Percentiles rank a stretch among this genome's conserved stretches.
These are phyloP conservation scores for Ogataea hybrid DNA, from an alignment of 1,139 yeast genomes.

Conservation along the genomic window DNA sequence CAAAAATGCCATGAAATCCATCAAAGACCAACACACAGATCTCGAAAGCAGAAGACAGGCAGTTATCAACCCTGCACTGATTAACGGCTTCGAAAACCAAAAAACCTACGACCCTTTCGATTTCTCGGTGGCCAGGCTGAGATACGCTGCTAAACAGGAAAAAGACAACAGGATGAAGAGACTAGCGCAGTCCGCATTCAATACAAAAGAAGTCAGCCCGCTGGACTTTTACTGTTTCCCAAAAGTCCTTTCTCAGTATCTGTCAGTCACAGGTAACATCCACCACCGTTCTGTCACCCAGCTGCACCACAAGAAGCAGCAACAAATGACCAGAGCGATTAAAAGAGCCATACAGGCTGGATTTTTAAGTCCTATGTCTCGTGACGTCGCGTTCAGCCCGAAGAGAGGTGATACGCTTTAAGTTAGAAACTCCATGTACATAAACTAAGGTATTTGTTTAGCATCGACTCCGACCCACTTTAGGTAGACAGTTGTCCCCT, in stretches of 20 bases:
- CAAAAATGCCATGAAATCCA: slow-evolving; percentile 16
- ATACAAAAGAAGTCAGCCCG: slow-evolving; percentile 59
- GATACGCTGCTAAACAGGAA: slow-evolving; percentile 36
- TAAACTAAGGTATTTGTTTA: slow-evolving; percentile 12
- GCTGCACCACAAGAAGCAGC: slow-evolving; percentile 58
- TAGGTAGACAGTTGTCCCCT: slow-evolving; percentile 79
- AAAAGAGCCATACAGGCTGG: slow-evolving; percentile 71
- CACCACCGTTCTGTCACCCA: slow-evolving; percentile 68
- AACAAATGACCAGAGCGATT: slow-evolving; percentile 61
- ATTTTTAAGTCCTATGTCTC: slow-evolving; percentile 59
- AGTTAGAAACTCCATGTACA: slow-evolving; percentile 2
- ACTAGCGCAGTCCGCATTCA: slow-evolving; percentile 37
- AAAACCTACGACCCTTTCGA: slow-evolving; percentile 72
- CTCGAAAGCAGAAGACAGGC: slow-evolving; percentile 33
- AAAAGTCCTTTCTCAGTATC: slow-evolving; percentile 54
- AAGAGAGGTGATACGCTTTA: slow-evolving; percentile 30
- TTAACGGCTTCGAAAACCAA: slow-evolving; percentile 42
- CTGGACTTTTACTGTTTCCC: slow-evolving; percentile 66
- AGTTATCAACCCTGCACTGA: slow-evolving; percentile 29
- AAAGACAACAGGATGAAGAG: slow-evolving; percentile 20
- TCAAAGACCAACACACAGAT: slow-evolving; percentile 31
- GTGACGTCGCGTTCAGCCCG: slow-evolving; percentile 46
- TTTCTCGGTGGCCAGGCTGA: slow-evolving; percentile 55
- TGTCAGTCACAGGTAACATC: slow-evolving; percentile 65
- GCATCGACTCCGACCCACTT: slow-evolving; percentile 45